phyloP scores from a whole-genome alignment of 768 basidiomycete species.

The Russula compacta region DNA sequence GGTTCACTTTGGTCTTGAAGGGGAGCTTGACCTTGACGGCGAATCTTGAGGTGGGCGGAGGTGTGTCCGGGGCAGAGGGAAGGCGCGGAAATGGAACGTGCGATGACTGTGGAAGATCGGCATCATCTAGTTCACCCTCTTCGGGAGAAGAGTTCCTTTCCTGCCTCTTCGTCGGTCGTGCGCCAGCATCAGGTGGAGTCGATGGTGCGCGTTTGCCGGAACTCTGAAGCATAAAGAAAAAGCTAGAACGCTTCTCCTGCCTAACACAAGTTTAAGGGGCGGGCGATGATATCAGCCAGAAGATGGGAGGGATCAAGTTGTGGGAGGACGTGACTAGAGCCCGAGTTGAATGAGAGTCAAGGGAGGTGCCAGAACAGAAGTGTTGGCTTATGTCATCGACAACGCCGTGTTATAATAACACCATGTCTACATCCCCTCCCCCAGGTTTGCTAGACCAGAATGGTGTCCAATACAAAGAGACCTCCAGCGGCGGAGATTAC shows the following conservation, averaged over 20 bases:
- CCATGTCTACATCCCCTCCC: conserved; percentile 5
- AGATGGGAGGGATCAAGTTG: background rate
- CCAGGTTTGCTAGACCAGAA: conserved; percentile 3
- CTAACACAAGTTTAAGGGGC: background rate
- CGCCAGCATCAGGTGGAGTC: conserved; percentile 30
- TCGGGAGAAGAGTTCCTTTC: conserved; percentile 55
- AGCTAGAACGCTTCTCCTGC: background rate
- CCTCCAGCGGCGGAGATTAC: conserved; percentile 34
- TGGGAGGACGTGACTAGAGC: background rate
- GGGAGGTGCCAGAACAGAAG: background rate
- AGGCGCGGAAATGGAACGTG: conserved; percentile 16
- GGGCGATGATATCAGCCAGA: background rate
- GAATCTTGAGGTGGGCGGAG: conserved; percentile 27
- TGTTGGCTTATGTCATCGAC: conserved; percentile 8
- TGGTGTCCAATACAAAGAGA: conserved; percentile 15
- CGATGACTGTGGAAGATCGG: conserved; percentile 22
- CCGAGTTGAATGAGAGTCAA: background rate
- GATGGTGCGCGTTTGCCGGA: conserved; percentile 51
- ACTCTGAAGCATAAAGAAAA: conserved; percentile 12
- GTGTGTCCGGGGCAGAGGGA: conserved; percentile 24
- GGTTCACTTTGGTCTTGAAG: conserved; percentile 47
- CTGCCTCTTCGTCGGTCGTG: conserved; percentile 45
- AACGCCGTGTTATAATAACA: no score
- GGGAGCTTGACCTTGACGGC: conserved; percentile 57
- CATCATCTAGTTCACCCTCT: conserved; percentile 76